Evolutionary conservation across 2,329 filamentous ascomycete genomes (phyloP).

Genomic region (Colletotrichum chrysophilum): DNA sequence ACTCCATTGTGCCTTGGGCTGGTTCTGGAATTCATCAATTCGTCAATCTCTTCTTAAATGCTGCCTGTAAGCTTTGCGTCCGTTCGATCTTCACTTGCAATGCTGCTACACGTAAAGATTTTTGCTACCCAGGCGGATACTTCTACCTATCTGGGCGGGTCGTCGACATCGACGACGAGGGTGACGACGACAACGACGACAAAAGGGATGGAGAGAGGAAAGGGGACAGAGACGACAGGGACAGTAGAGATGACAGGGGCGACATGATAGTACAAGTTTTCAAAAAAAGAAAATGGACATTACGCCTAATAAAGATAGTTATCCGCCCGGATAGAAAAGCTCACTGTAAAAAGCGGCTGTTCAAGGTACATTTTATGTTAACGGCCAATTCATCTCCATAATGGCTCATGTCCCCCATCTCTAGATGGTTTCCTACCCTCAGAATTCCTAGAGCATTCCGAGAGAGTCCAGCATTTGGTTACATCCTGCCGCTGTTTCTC

Average conservation of each 20-base stretch:
- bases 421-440: background rate
- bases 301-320: background rate
- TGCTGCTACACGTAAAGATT: background rate
- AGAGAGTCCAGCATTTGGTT: background rate
- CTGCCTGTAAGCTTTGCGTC: background rate
- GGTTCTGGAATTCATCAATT: rapidly evolving
- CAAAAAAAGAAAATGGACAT: no score
- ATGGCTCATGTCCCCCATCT: no score
- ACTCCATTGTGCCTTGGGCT: background rate
- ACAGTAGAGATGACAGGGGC: background rate
- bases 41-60: background rate
- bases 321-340: background rate
- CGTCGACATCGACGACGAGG: rapidly evolving
- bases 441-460: background rate
- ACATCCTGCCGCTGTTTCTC: no score
- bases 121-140: background rate
- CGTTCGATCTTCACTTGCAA: background rate
- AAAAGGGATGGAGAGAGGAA: no score
- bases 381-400: no score
- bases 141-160: background rate
- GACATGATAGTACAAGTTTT: no score
- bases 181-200: no score
- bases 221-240: no score
- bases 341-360: no score
- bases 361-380: no score